These are phyloP conservation scores for Penicillium bialowiezense DNA, from an alignment of 495 filamentous ascomycete genomes.

Conservation along the genomic window DNA sequence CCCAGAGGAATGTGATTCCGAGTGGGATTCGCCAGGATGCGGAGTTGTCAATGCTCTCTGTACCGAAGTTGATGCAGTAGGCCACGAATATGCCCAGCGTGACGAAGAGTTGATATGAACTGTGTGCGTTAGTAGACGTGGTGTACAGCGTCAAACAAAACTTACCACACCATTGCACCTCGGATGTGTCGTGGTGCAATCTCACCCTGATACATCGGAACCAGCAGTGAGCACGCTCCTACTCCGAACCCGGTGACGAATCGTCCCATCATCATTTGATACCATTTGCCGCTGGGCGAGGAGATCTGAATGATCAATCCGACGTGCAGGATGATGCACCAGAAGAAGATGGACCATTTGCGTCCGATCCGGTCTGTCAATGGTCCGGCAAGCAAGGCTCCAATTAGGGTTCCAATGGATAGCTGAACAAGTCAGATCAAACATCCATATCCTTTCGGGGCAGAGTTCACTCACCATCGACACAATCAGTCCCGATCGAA, in stretches of 20 bases:
- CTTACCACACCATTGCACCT: constrained; percentile 59
- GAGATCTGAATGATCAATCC: constrained; percentile 65
- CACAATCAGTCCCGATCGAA: constrained; percentile 52
- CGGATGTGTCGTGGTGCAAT: constrained; percentile 61
- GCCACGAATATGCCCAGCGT: constrained; percentile 79
- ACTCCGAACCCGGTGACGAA: constrained; percentile 63
- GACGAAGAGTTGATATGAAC: constrained; percentile 77
- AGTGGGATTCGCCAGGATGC: constrained; percentile 74
- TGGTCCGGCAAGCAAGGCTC: constrained; percentile 56
- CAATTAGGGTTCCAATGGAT: constrained; percentile 63
- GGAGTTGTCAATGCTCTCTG: constrained; percentile 40
- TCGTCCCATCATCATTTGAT: constrained; percentile 49
- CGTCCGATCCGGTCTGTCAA: constrained; percentile 48
- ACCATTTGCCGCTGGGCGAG: constrained; percentile 45
- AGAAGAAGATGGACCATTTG: constrained; percentile 46
- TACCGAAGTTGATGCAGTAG: constrained; percentile 76
- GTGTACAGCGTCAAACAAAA: too few species aligned
- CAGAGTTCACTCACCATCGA: constrained; percentile 41
- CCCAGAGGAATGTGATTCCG: constrained; percentile 71
- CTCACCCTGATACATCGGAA: constrained; percentile 68
- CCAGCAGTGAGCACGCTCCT: constrained; percentile 62
- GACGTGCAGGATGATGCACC: constrained; percentile 59
- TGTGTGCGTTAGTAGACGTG: constrained; percentile 4
- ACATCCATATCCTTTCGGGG: neutral
- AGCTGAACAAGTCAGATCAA: constrained; percentile 30